These are phyloP conservation scores for Colletotrichum coccodes DNA, from an alignment of 2,329 filamentous ascomycete species.

Conservation along the genomic window DNA sequence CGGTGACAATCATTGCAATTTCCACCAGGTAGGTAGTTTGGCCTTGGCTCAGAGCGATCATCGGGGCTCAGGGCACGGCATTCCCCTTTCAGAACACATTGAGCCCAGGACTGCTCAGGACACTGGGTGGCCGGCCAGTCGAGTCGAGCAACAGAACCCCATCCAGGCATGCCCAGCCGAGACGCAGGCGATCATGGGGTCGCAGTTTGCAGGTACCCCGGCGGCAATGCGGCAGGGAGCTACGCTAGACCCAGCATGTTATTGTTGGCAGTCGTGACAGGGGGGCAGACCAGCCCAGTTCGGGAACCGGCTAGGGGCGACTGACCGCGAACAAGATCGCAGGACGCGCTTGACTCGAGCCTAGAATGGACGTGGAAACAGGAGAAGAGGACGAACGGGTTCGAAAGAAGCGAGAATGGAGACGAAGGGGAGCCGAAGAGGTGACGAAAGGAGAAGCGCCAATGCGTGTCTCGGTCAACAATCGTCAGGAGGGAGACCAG, in stretches of 20 bases:
- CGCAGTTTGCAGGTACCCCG: conserved; percentile 20
- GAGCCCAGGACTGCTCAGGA: background rate
- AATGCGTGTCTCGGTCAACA: conserved; percentile 27
- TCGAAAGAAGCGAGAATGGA: background rate
- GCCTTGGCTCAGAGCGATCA: conserved; percentile 10
- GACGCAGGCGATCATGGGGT: conserved; percentile 28
- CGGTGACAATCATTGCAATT: background rate
- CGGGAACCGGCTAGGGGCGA: background rate
- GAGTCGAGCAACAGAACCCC: conserved; percentile 6
- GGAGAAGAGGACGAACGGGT: background rate
- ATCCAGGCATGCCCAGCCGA: conserved; percentile 32
- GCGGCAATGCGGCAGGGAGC: conserved; percentile 20
- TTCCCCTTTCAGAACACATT: background rate
- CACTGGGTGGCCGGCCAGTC: background rate
- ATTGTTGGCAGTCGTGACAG: conserved; percentile 15
- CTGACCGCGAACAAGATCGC: background rate
- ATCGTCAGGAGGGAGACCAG: conserved; percentile 10
- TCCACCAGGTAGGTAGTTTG: conserved; percentile 2
- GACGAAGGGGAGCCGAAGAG: background rate
- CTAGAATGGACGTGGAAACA: background rate
- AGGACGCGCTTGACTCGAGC: background rate
- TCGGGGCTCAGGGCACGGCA: background rate
- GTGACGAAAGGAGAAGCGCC: background rate
- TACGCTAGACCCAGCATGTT: conserved; percentile 24
- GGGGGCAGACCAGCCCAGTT: conserved; percentile 11